These are phyloP conservation scores for Synchytrium microbalum DNA, from an alignment of 371 early-diverging fungal species.

Conservation along the genomic window DNA sequence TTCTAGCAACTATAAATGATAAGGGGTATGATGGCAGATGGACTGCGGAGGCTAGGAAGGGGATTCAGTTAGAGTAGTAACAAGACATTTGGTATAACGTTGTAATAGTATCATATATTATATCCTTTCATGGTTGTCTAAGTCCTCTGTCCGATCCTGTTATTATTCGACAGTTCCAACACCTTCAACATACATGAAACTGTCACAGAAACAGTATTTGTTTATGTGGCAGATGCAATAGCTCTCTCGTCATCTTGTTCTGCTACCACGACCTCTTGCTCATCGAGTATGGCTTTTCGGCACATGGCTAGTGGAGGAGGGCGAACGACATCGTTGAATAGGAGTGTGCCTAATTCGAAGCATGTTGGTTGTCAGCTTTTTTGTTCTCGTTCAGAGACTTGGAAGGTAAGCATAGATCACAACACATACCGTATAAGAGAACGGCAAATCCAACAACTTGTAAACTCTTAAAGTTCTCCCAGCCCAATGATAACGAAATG, in stretches of 20 bases:
- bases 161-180: no score
- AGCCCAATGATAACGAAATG: conserved; percentile 76
- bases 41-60: no score
- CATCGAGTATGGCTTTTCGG: neutral
- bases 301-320: conserved; percentile 34
- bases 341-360: conserved; percentile 51
- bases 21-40: no score
- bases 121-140: no score
- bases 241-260: neutral
- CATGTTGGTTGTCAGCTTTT: neutral
- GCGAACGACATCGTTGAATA: conserved; percentile 78
- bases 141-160: no score
- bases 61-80: no score
- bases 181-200: no score
- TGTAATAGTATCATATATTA: no score
- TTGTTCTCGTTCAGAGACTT: neutral
- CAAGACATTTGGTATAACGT: no score
- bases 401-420: neutral
- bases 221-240: neutral
- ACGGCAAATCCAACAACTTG: conserved; percentile 82
- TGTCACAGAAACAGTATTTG: no score
- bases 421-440: conserved; percentile 60
- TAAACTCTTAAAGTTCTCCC: conserved; percentile 86
- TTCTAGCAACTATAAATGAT: no score
- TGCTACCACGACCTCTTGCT: neutral